These are phyloP conservation scores for Chaetomiaceae sp. DNA, from an alignment of 2,329 filamentous ascomycete genomes.

Conservation along the genomic window DNA sequence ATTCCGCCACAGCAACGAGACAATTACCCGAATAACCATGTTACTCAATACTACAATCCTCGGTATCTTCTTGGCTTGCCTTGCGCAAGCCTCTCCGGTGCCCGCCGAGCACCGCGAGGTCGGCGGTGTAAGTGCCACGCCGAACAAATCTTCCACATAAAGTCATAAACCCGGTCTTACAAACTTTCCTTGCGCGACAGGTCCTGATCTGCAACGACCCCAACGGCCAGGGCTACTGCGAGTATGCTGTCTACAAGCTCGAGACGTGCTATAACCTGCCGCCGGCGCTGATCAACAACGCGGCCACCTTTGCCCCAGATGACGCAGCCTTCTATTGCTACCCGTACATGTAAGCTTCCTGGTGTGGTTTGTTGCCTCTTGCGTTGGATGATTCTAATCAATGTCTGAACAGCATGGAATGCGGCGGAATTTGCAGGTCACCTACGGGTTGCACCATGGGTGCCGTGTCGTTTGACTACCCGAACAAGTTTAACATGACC, in stretches of 20 bases:
- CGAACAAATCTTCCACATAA: neutral
- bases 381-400: too few species aligned
- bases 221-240: slow-evolving; percentile 46
- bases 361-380: too few species aligned
- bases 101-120: slow-evolving; percentile 1
- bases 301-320: slow-evolving; percentile 48
- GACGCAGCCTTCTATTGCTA: slow-evolving; percentile 47
- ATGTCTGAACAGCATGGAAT: slow-evolving; percentile 32
- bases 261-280: slow-evolving; percentile 44
- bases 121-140: slow-evolving; percentile 17
- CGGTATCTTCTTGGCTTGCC: neutral
- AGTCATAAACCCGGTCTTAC: neutral
- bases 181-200: slow-evolving; percentile 23
- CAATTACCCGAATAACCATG: neutral
- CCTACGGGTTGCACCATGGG: slow-evolving; percentile 52
- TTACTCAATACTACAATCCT: neutral
- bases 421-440: slow-evolving; percentile 44
- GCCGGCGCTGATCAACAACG: slow-evolving; percentile 38
- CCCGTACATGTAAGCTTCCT: slow-evolving; percentile 35
- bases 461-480: slow-evolving; percentile 41
- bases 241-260: slow-evolving; percentile 41
- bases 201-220: slow-evolving; percentile 46
- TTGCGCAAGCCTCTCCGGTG: neutral
- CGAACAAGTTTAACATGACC: slow-evolving; percentile 45
- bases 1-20: too few species aligned